Evolutionary conservation across 139 green algal species (phyloP).

Genomic region (Pseudopediastrum boryanum): DNA sequence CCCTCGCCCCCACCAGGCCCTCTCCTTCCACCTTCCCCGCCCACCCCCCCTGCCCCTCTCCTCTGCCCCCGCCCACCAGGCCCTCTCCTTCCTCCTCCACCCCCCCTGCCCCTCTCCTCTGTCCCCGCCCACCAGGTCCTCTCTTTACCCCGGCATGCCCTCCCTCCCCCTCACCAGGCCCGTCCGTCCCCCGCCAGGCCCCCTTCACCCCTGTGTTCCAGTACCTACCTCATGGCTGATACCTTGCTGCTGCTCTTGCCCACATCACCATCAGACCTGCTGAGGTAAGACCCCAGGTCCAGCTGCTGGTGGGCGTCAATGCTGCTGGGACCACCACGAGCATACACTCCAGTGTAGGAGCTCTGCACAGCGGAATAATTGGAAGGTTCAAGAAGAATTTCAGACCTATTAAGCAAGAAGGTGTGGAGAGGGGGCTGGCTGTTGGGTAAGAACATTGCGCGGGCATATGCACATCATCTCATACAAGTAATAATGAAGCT

Average conservation of each 20-base stretch:
- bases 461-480: neutral
- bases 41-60: too few species aligned
- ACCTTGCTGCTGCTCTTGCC: neutral
- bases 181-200: neutral
- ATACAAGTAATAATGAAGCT: neutral
- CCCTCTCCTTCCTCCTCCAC: too few species aligned
- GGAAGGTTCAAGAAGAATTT: neutral
- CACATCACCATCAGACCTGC: slow-evolving; percentile 6
- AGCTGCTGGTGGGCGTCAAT: slow-evolving; percentile 32
- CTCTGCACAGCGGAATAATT: too few species aligned
- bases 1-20: too few species aligned
- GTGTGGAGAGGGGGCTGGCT: neutral
- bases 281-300: slow-evolving; percentile 12
- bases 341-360: slow-evolving; percentile 67
- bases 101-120: too few species aligned
- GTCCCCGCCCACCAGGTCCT: too few species aligned
- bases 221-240: neutral
- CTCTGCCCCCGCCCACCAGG: too few species aligned
- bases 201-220: neutral
- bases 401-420: neutral
- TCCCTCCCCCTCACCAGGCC: neutral
- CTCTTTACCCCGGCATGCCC: neutral
- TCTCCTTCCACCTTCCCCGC: too few species aligned
- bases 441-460: neutral
- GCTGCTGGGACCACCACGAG: slow-evolving; percentile 63